These are phyloP conservation scores for Opeltia flavorubescens DNA, from an alignment of 495 filamentous ascomycete species.

Conservation along the genomic window DNA sequence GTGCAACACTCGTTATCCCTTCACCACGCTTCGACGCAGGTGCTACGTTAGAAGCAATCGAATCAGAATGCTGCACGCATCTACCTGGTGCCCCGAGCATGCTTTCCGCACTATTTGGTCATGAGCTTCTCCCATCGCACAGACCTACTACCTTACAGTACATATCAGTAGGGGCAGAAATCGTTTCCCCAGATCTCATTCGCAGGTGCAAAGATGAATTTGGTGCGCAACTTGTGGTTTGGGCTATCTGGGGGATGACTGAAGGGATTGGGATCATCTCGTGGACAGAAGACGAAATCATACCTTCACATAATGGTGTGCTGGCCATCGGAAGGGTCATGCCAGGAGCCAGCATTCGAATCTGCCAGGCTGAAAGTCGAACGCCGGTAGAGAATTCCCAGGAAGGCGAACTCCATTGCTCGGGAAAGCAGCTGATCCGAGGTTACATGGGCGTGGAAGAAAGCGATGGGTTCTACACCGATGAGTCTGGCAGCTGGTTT, in stretches of 20 bases:
- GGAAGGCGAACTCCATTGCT: conserved; percentile 28
- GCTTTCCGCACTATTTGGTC: conserved; percentile 18
- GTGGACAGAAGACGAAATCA: conserved; percentile 7
- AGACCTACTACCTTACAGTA: conserved; percentile 15
- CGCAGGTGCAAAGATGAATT: too few relatives aligned
- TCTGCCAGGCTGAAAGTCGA: conserved; percentile 21
- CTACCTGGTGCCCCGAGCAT: conserved; percentile 25
- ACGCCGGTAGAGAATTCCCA: too few relatives aligned
- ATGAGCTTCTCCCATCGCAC: conserved; percentile 8
- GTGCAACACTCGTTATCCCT: conserved; percentile 22
- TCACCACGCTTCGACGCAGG: conserved; percentile 20
- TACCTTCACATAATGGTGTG: conserved; percentile 10
- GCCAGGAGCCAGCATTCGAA: conserved; percentile 20
- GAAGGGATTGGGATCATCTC: too few relatives aligned
- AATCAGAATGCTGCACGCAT: conserved; percentile 18
- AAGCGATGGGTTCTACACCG: conserved; percentile 24
- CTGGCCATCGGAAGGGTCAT: conserved; percentile 18
- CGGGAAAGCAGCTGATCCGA: conserved; percentile 17
- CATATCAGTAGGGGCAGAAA: conserved; percentile 19
- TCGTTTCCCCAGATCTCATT: conserved; percentile 19
- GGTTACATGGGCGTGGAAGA: conserved; percentile 18
- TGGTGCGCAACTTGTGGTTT: conserved; percentile 17
- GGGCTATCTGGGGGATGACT: conserved; percentile 31
- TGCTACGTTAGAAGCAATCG: conserved; percentile 18
- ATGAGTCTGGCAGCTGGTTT: conserved; percentile 25